A percentile compares a stretch with the other conserved stretches of the same genome.
Conservation (phyloP, 441 rosid species). For the Heliophila coronopifolia region DNA sequence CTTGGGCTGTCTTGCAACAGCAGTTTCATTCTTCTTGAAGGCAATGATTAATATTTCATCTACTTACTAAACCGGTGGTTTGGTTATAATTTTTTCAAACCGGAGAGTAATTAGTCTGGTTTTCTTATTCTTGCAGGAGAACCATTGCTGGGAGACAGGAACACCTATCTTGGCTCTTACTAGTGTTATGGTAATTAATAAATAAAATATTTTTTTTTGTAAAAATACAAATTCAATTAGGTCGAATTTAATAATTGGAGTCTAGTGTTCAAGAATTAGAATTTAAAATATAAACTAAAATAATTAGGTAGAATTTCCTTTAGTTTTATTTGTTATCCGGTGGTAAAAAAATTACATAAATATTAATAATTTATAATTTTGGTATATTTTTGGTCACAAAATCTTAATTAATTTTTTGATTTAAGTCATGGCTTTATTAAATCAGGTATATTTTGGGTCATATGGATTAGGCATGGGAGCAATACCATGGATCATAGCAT, state of each 20-base stretch:
- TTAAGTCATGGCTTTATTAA: too few relatives aligned
- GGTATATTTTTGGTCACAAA: too few relatives aligned
- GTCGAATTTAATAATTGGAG: too few relatives aligned
- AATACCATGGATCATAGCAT: slow-evolving; percentile 30
- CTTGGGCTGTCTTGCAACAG: slow-evolving; percentile 24
- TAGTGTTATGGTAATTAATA: slow-evolving; percentile 25
- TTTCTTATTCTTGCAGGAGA: slow-evolving; percentile 3
- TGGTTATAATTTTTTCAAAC: not conserved
- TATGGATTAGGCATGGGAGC: slow-evolving; percentile 27
- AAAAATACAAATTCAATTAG: not conserved
- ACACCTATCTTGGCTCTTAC: slow-evolving; percentile 23
- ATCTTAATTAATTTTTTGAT: too few relatives aligned
- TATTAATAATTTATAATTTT: too few relatives aligned
- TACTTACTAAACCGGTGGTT: not conserved
- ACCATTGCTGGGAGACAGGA: slow-evolving; percentile 21
- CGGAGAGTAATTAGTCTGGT: not conserved
- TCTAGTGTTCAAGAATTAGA: too few relatives aligned
- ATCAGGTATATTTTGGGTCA: slow-evolving; percentile 25
- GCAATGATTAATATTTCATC: not conserved
- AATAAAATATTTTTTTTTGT: not conserved
- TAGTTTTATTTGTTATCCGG: too few relatives aligned
- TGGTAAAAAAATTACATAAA: too few relatives aligned
- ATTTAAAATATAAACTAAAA: too few relatives aligned
- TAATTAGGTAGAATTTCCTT: too few relatives aligned
- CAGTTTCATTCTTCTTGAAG: slow-evolving; percentile 23